Evolutionary conservation across 2,329 filamentous ascomycete species (phyloP), one percentile per base, ranked within the genome.

Genomic region (Phialocephala sp.): DNA sequence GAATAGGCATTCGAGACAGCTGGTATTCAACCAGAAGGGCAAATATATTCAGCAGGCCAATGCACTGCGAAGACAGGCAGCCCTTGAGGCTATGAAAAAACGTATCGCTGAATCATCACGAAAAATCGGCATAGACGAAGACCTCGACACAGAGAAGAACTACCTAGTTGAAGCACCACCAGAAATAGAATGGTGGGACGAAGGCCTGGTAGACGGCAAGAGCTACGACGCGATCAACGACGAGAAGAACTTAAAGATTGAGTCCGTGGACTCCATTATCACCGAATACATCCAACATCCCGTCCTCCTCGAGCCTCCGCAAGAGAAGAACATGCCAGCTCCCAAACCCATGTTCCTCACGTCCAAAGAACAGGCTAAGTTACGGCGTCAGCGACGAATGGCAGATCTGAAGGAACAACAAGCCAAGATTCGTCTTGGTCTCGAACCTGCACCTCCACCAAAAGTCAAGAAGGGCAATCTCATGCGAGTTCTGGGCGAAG

Each of bases 391-490:
- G 79, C 89, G 93, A 62, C 89, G 96, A 70, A 94, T 94, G 87
- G 94, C 92, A 47, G 93, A 97, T 69, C 83, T 97, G 69, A 98
- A 98, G 78, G 96, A 99, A 79, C 90, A 94, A 76, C 95, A 99
- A 79, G 94, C 94, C 43, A 98, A 99, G 81, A 95, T 98, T 68
- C 87, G 94, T 65, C 83, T 99, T 12, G 95, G 95, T 22, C 84
- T 99, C 15, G 90, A 94, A 66, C 93, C 94, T 2, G 92, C 94
- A 22, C 93, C 94, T 35, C 91, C 94, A 32, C 94, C 95, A 12
- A 99, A 98, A 79, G 93, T 99, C 72, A 98, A 97, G 81, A 96
- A 96, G 79, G 92, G 91, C 65, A 99, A 99, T 78, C 86, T 99
- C 76, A 99, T 99, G 95, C 90, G 94, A 65, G 95, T 99, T 36